Conservation (phyloP, 2,329 filamentous ascomycete genomes). For the Cephalotrichum gorgonifer region DNA sequence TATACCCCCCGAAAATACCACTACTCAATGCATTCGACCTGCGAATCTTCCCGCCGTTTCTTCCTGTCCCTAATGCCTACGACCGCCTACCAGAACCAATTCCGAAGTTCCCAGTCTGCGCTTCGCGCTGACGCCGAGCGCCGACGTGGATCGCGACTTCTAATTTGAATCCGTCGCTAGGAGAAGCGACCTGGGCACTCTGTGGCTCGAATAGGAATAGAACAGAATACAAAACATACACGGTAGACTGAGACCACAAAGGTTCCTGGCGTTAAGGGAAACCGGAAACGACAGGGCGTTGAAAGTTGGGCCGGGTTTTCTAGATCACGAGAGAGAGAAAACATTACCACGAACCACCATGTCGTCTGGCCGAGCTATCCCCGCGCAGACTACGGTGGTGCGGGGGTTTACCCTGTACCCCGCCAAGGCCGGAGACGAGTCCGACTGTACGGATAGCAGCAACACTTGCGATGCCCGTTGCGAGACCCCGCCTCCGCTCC, state of each 20-base stretch:
- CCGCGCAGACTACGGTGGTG: slow-evolving; percentile 43
- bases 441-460: too few relatives aligned
- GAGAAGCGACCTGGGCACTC: background rate
- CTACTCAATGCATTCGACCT: slow-evolving; percentile 6
- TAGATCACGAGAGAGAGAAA: background rate
- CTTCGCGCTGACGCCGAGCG: slow-evolving; percentile 7
- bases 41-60: background rate
- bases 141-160: slow-evolving; percentile 4
- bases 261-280: background rate
- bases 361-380: slow-evolving; percentile 9
- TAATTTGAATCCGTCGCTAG: slow-evolving; percentile 1
- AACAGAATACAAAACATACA: background rate
- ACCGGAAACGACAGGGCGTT: background rate
- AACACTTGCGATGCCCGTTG: too few relatives aligned
- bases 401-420: slow-evolving; percentile 48
- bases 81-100: slow-evolving; percentile 3
- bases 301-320: background rate
- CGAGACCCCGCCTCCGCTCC: slow-evolving; percentile 26
- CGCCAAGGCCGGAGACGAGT: slow-evolving; percentile 45
- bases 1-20: background rate
- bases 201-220: background rate
- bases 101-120: slow-evolving; percentile 5
- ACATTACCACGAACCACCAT: background rate
- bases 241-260: background rate
- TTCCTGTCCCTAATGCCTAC: slow-evolving; percentile 4